Conservation (phyloP, 2,329 filamentous ascomycete genomes). For the Parascedosporium putredinis region DNA sequence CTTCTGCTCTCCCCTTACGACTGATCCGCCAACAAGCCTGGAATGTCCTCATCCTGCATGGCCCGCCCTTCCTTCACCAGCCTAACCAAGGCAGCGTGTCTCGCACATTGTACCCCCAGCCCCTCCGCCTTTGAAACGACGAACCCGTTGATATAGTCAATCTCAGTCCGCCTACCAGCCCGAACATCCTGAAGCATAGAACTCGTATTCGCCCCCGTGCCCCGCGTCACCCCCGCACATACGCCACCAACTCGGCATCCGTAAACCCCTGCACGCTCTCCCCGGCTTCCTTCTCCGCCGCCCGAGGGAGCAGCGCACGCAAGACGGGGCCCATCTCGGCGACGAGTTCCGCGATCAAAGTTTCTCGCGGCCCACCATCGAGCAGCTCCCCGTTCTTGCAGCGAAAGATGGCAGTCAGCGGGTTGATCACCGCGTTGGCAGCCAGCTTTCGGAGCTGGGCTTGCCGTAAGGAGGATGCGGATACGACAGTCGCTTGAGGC, state of each 20-base stretch:
- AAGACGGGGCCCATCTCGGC: conserved; percentile 59
- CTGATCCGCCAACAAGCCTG: too few species aligned
- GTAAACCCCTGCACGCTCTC: too few species aligned
- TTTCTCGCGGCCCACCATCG: conserved; percentile 32
- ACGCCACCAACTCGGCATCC: conserved; percentile 18
- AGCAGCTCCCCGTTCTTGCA: conserved; percentile 72
- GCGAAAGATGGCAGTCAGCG: conserved; percentile 68
- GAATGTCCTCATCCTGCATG: not conserved
- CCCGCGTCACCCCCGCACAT: conserved; percentile 29
- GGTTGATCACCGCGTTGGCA: conserved; percentile 72
- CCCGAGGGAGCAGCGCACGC: not conserved
- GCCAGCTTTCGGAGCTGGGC: conserved; percentile 81
- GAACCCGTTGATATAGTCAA: conserved; percentile 51
- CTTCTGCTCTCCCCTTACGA: too few species aligned
- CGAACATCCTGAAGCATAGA: conserved; percentile 52
- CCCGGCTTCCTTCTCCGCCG: conserved; percentile 2
- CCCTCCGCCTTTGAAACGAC: conserved; percentile 35
- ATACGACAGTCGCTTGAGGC: conserved; percentile 29
- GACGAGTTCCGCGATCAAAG: conserved; percentile 58
- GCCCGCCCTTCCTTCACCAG: not conserved
- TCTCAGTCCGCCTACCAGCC: conserved; percentile 41
- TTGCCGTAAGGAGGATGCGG: conserved; percentile 35
- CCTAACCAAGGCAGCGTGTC: not conserved
- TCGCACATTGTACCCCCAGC: conserved; percentile 17
- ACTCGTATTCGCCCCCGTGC: conserved; percentile 42